These are phyloP conservation scores for Parafenestella ontariensis DNA, from an alignment of 2,329 filamentous ascomycete genomes.

Conservation along the genomic window DNA sequence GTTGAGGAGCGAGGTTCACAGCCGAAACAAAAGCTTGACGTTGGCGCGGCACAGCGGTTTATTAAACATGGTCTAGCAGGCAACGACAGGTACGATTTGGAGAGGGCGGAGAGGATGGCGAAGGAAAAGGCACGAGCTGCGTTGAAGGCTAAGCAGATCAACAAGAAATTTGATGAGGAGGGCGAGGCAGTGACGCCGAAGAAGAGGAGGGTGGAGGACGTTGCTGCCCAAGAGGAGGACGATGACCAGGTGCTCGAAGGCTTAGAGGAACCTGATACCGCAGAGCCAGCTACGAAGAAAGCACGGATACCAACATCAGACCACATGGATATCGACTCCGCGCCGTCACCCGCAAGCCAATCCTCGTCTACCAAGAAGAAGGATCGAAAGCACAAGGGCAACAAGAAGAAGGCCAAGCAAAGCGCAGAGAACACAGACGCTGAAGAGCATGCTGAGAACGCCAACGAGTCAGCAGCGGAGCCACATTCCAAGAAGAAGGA, in stretches of 20 bases:
- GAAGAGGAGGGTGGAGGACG: conserved; percentile 37
- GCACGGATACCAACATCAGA: conserved; percentile 12
- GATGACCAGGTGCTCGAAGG: conserved; percentile 22
- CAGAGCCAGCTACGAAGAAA: conserved; percentile 18
- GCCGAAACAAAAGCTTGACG: conserved; percentile 70
- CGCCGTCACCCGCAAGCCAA: conserved; percentile 3
- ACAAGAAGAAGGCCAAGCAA: conserved; percentile 5
- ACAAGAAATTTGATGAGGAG: conserved; percentile 40
- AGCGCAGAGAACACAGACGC: conserved; percentile 1
- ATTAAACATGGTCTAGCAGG: conserved; percentile 77
- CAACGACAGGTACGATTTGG: conserved; percentile 54
- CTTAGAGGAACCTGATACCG: conserved; percentile 13
- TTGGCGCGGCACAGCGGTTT: conserved; percentile 79
- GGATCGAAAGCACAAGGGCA: not conserved
- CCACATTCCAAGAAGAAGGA: conserved; percentile 3
- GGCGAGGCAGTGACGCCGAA: conserved; percentile 27
- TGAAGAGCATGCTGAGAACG: not conserved
- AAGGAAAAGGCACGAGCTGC: conserved; percentile 43
- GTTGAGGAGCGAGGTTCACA: conserved; percentile 59
- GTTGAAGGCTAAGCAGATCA: conserved; percentile 28
- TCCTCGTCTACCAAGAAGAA: not conserved
- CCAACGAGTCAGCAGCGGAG: not conserved
- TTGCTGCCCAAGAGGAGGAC: conserved; percentile 13
- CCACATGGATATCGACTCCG: conserved; percentile 14
- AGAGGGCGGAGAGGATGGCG: conserved; percentile 46